phyloP scores from a whole-genome alignment of 83 land plant genomes.

The Picea engelmannii region DNA sequence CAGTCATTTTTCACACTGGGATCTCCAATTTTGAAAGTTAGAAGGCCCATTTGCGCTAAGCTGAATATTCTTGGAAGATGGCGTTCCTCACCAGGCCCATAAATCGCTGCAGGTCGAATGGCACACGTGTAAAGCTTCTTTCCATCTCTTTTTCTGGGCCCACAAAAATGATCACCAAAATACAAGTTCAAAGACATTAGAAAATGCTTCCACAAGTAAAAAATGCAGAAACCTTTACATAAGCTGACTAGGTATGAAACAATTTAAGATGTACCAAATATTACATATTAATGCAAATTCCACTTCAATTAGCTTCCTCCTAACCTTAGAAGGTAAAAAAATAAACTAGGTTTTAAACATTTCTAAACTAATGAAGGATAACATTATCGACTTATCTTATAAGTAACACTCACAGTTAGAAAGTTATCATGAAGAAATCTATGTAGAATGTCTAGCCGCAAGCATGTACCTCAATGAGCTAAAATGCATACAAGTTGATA shows the following conservation, averaged over 20 bases:
- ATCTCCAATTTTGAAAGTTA: constrained; percentile 64
- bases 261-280: neutral
- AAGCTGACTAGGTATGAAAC: neutral
- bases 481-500: too few relatives aligned
- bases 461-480: too few relatives aligned
- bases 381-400: too few relatives aligned
- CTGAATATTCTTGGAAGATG: constrained; percentile 84
- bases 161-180: constrained; percentile 14
- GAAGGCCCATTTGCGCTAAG: constrained; percentile 70
- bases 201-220: neutral
- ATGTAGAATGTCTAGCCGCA: too few relatives aligned
- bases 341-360: neutral
- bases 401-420: too few relatives aligned
- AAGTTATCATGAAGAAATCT: too few relatives aligned
- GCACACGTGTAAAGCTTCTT: constrained; percentile 86
- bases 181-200: neutral
- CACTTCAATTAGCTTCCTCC: neutral
- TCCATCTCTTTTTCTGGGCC: constrained; percentile 39
- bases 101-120: constrained; percentile 90
- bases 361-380: too few relatives aligned
- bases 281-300: constrained; percentile 2
- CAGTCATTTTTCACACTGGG: constrained; percentile 74
- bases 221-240: neutral
- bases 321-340: neutral
- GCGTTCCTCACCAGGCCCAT: constrained; percentile 91